phyloP scores from a whole-genome alignment of 306 rosid genomes.

The Casuarina equisetifolia region DNA sequence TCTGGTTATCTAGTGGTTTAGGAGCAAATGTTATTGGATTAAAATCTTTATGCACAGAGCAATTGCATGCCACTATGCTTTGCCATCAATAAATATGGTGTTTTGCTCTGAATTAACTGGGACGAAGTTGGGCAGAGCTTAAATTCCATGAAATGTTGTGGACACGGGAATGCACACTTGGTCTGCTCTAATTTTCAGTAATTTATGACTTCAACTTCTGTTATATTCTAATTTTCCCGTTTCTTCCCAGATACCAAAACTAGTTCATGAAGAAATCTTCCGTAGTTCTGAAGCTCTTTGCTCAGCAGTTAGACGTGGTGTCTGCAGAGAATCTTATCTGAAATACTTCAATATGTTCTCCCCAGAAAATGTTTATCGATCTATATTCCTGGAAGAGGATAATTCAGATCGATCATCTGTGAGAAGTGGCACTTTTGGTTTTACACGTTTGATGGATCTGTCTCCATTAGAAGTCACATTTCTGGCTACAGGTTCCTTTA shows the following conservation, averaged over 20 bases:
- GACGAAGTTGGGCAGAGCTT: neutral
- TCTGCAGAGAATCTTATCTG: conserved; percentile 56
- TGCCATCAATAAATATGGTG: neutral
- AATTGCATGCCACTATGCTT: neutral
- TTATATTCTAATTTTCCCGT: conserved; percentile 6
- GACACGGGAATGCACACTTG: neutral
- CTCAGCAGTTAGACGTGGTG: conserved; percentile 55
- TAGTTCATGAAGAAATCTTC: conserved; percentile 61
- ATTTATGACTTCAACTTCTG: conserved; percentile 9
- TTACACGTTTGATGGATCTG: conserved; percentile 78
- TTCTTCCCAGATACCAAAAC: conserved; percentile 71
- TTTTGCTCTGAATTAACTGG: neutral
- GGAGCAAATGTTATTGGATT: conserved; percentile 15
- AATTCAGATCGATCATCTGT: conserved; percentile 27
- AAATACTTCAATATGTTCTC: conserved; percentile 69
- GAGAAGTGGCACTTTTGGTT: conserved; percentile 76
- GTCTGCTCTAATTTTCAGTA: conserved; percentile 7
- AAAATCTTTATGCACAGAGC: conserved; percentile 20
- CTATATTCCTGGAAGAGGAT: conserved; percentile 55
- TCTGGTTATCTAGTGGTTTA: neutral
- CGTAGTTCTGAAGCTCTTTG: conserved; percentile 50
- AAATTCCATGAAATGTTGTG: neutral
- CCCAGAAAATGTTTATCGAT: conserved; percentile 63
- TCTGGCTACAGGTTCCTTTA: conserved; percentile 68
- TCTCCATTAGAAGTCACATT: conserved; percentile 83